Base-by-base conservation (phyloP, 768 basidiomycete genomes). In the Phallus indusiatus region DNA sequence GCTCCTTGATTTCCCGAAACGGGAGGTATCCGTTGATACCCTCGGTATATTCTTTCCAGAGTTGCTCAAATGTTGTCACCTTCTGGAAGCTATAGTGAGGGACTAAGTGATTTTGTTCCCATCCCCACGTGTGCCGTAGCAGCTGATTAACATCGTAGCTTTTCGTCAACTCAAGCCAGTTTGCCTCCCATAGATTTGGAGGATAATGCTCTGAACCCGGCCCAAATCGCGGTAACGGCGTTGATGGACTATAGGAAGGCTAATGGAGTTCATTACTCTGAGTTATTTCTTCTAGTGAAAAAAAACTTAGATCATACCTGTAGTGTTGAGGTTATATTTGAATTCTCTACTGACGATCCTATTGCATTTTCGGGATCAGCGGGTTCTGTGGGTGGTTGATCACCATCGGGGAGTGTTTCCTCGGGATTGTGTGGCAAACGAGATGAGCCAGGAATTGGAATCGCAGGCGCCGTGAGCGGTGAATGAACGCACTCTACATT, bases 21-120 rank as follows among this genome's bases (percentile, higher is more conserved):
- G 66, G 67, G 2, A 72, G 60, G n/a, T 55, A 37, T 0, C 69
- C 69, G 46, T 70, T 64, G n/a, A 72, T 17, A 8, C 72, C 69
- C 46, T 64, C 51, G 0, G 61, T 47, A 36, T 66, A 64, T 47
- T 73, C 72, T 16, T 57, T 60, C 70, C 71, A 74, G 22, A 71
- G 61, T 37, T 72, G 60, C 14, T 58, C 37, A 47, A 72, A 57
- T 0, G 55, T 33, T 12, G 36, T 20, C 42, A 64, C 51, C 18
- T 55, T 48, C 55, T 54, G 59, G 33, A 65, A 67, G 5, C 28
- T 17, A 46, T 72, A 73, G 37, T 60, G 33, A 0, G 70, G 70
- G 1, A 72, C 65, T 63, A 64, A 70, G 17, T 70, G 64, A 21
- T 65, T 62, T 5, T 60, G 54, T 7, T 50, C 58, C 47, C 63